Conservation (phyloP, 352 stramenopile genomes). For the Phytophthora sp. region DNA sequence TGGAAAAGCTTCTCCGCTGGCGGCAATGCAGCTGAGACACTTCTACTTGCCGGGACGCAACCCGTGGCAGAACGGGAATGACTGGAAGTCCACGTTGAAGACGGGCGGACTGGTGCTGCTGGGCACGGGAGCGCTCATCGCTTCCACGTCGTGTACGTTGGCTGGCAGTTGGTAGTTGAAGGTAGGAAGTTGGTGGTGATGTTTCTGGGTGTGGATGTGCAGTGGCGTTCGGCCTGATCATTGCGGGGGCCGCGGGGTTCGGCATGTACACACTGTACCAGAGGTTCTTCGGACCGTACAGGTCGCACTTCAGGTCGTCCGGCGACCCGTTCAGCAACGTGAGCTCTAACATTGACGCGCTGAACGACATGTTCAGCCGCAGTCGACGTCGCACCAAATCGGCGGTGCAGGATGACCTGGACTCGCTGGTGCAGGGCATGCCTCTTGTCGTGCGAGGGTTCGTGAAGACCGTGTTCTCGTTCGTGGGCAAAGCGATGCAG, state of each 20-base stretch:
- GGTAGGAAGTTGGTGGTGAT: background rate
- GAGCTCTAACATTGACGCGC: slow-evolving; percentile 51
- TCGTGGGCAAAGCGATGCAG: slow-evolving; percentile 66
- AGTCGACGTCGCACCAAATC: slow-evolving; percentile 21
- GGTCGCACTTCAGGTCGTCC: slow-evolving; percentile 33
- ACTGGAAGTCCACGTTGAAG: slow-evolving; percentile 66
- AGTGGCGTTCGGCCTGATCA: slow-evolving; percentile 79
- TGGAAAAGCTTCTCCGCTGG: background rate
- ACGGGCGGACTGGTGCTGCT: slow-evolving; percentile 66
- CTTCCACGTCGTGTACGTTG: slow-evolving; percentile 66
- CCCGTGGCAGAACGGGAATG: slow-evolving; percentile 43
- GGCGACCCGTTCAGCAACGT: slow-evolving; percentile 48
- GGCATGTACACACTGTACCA: slow-evolving; percentile 80
- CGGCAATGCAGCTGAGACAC: slow-evolving; percentile 28
- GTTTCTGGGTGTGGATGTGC: slow-evolving; percentile 2
- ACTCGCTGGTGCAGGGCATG: slow-evolving; percentile 61
- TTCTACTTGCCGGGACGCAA: slow-evolving; percentile 42
- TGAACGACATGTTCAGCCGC: slow-evolving; percentile 54
- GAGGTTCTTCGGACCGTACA: slow-evolving; percentile 57
- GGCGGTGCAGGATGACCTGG: slow-evolving; percentile 43
- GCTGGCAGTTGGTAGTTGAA: too few relatives aligned
- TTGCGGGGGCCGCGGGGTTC: slow-evolving; percentile 69
- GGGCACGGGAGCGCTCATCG: slow-evolving; percentile 60
- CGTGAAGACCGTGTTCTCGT: slow-evolving; percentile 73
- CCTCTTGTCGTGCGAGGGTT: slow-evolving; percentile 64